A percentile compares a stretch with the other conserved stretches of the same genome.
These are phyloP conservation scores for Phytophthora agathidicida DNA, from an alignment of 352 stramenopile genomes.

Conservation along the genomic window DNA sequence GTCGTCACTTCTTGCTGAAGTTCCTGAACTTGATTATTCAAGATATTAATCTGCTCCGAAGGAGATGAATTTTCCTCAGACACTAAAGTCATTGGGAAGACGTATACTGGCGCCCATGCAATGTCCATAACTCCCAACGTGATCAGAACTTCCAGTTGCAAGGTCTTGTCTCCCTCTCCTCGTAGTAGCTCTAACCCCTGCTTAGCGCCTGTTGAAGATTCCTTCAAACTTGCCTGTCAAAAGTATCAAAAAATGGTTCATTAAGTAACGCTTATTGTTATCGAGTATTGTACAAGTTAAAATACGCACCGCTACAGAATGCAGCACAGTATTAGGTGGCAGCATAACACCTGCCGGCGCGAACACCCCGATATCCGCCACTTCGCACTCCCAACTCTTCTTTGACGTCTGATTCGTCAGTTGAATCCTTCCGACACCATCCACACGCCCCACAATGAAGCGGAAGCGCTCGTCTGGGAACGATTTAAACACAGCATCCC, in stretches of 20 bases:
- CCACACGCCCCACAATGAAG: conserved; percentile 13
- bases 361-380: conserved; percentile 11
- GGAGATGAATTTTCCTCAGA: background rate
- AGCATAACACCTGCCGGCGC: conserved; percentile 14
- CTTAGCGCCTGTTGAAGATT: background rate
- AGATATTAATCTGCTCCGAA: background rate
- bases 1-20: conserved; percentile 32
- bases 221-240: conserved; percentile 23
- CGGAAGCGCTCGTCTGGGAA: conserved; percentile 24
- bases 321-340: conserved; percentile 15
- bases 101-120: conserved; percentile 16
- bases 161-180: conserved; percentile 4
- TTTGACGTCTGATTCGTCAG: conserved; percentile 12
- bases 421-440: conserved; percentile 3
- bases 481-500: conserved; percentile 13
- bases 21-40: conserved; percentile 23
- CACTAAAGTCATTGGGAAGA: conserved; percentile 17
- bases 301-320: conserved; percentile 25
- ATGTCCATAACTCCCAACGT: conserved; percentile 10
- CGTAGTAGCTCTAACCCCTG: conserved; percentile 2
- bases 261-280: background rate
- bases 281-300: background rate
- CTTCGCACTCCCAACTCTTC: conserved; percentile 15
- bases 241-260: background rate
- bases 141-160: conserved; percentile 21